These are phyloP conservation scores for Delonix regia DNA, from an alignment of 306 rosid genomes.

Conservation along the genomic window DNA sequence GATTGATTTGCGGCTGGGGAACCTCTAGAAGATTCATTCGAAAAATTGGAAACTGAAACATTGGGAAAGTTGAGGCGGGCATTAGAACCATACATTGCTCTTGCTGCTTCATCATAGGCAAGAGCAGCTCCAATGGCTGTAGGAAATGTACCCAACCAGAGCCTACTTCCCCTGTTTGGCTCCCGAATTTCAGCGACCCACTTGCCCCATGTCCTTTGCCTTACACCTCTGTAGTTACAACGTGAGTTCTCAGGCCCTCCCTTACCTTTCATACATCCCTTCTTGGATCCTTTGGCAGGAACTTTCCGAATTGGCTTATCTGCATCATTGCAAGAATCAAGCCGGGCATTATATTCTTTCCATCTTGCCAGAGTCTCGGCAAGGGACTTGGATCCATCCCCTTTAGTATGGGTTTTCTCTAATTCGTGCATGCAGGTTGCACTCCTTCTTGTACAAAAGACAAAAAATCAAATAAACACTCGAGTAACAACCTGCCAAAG, in stretches of 20 bases:
- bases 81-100: conserved; percentile 72
- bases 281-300: conserved; percentile 89
- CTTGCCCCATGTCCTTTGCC: conserved; percentile 96
- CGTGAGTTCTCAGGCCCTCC: conserved; percentile 93
- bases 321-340: conserved; percentile 54
- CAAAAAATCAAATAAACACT: conserved; percentile 22
- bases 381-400: conserved; percentile 72
- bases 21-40: conserved; percentile 43
- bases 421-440: conserved; percentile 58
- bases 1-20: conserved; percentile 35
- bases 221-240: conserved; percentile 86
- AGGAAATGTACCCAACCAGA: conserved; percentile 81
- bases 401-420: conserved; percentile 43
- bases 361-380: conserved; percentile 65
- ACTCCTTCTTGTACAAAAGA: conserved; percentile 32
- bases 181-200: conserved; percentile 91
- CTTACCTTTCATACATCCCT: conserved; percentile 95
- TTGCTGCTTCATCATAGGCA: conserved; percentile 86
- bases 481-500: conserved; percentile 41
- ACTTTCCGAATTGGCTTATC: conserved; percentile 58
- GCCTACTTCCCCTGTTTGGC: conserved; percentile 78
- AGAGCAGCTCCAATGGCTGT: conserved; percentile 85
- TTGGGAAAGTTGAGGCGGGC: conserved; percentile 90
- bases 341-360: conserved; percentile 67
- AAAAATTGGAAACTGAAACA: conserved; percentile 53